Base-by-base conservation (phyloP, 768 basidiomycete genomes). In the Plicaturopsis crispa region DNA sequence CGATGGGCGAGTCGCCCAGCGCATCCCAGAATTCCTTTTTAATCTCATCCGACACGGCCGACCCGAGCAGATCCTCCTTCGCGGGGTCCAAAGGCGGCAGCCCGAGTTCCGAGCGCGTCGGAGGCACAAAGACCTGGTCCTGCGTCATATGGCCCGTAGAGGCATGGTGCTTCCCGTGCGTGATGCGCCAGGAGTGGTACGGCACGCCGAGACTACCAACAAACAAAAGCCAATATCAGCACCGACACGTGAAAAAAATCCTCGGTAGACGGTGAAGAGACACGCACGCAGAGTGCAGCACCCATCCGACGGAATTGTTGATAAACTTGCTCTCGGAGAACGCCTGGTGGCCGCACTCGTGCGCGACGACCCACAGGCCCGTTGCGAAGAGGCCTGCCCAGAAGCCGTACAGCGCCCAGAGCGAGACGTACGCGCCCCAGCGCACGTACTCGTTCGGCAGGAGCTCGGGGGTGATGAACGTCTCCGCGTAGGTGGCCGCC, bases 261-360 rank as follows among this genome's bases (percentile, higher is more conserved):
- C n/a, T n/a, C n/a, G n/a, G 26, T 8, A 8, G 26, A 28, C 14
- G 26, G 10, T 14, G 14, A 28, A 8, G 8, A 14, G 45, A 38
- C 40, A 55, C 83, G 46, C 55, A 89, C 88, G 73, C 75, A 32
- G 91, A 94, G 61, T 97, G 94, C 22, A 97, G 70, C 43, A 94
- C 54, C 84, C 86, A 94, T 8, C 94, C 94, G 40, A 92, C 86
- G 32, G 77, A 62, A 70, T 97, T 88, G 70, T 98, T 98, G 62
- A 96, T 72, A 21, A 69, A 57, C 67, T 93, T 94, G 38, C 81
- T 91, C 48, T 91, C 81, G 1, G 92, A 97, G 70, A 90, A 99
- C 0, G 88, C 86, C 59, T 94, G 91, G 60, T 99, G 94, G 21
- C 94, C 94, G 50, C 89, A 92, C 62, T 97, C 92, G 55, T 94